These are phyloP conservation scores for Mycena vulgaris DNA, from an alignment of 768 basidiomycete species.

Conservation along the genomic window DNA sequence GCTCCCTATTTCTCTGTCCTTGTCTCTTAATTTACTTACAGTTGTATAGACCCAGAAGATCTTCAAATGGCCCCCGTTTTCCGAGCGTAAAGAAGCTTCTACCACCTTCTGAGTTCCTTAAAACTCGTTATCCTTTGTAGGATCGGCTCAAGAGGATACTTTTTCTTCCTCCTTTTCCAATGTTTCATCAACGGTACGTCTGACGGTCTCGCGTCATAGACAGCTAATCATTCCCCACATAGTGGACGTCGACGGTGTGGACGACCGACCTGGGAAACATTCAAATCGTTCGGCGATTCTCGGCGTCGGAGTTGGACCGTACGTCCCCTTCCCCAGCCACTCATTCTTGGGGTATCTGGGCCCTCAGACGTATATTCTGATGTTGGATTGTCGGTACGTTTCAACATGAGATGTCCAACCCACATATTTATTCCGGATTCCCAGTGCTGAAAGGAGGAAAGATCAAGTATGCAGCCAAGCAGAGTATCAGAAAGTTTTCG, in stretches of 20 bases:
- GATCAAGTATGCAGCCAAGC: constrained; percentile 82
- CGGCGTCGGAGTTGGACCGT: constrained; percentile 79
- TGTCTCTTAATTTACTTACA: constrained; percentile 1
- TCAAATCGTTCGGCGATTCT: constrained; percentile 81
- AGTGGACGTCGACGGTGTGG: constrained; percentile 84
- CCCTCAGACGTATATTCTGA: constrained; percentile 79
- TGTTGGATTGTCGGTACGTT: constrained; percentile 86
- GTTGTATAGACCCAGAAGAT: constrained; percentile 80
- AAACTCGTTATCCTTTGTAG: constrained; percentile 52
- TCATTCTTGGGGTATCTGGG: constrained; percentile 87
- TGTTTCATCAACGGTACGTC: constrained; percentile 85
- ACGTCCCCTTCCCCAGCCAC: constrained; percentile 85
- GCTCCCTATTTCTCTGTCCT: constrained; percentile 42
- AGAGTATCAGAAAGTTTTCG: constrained; percentile 84
- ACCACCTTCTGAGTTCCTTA: not conserved
- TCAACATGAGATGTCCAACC: constrained; percentile 4
- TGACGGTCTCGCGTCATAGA: constrained; percentile 10
- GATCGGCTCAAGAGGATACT: constrained; percentile 89
- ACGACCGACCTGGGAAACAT: constrained; percentile 74
- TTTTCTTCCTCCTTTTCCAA: constrained; percentile 95
- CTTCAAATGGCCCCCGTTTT: constrained; percentile 83
- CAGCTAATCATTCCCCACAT: constrained; percentile 34
- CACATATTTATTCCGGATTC: constrained; percentile 1
- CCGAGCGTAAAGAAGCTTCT: constrained; percentile 64
- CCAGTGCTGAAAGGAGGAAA: constrained; percentile 88